Conservation (phyloP, 306 rosid species). For the Cicer arietinum region DNA sequence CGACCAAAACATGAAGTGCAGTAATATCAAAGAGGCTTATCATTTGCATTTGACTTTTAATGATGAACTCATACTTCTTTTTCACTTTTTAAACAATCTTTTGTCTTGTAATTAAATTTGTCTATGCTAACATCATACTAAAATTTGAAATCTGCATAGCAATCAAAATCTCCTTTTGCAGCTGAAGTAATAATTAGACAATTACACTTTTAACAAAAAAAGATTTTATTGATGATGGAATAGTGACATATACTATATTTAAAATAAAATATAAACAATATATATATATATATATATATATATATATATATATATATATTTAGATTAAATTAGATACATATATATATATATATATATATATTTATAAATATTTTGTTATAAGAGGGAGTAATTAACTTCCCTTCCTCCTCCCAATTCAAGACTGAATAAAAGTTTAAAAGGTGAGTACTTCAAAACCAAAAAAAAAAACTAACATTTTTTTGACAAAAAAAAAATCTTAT, state of each 20-base stretch:
- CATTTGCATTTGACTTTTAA: slow-evolving; percentile 52
- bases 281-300: no score
- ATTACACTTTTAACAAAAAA: slow-evolving; percentile 25
- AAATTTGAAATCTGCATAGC: slow-evolving; percentile 46
- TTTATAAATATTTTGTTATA: no score
- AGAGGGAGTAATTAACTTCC: background rate
- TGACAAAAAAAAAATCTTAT: no score
- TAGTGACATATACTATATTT: background rate
- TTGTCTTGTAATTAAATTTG: slow-evolving; percentile 42
- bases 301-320: no score
- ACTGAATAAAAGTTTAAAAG: background rate
- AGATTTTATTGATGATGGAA: slow-evolving; percentile 1
- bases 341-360: no score
- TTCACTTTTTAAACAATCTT: slow-evolving; percentile 38
- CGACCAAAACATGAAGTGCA: slow-evolving; percentile 46
- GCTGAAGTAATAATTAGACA: slow-evolving; percentile 35
- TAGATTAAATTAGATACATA: no score
- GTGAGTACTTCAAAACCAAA: no score
- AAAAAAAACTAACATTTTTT: no score
- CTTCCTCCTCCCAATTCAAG: slow-evolving; percentile 1
- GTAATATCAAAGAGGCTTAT: slow-evolving; percentile 45
- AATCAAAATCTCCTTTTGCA: slow-evolving; percentile 47
- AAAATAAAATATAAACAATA: no score
- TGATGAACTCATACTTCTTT: slow-evolving; percentile 44
- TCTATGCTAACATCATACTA: slow-evolving; percentile 39